Conservation (phyloP, 176 grass and related monocot species). For the Avena eriantha region DNA sequence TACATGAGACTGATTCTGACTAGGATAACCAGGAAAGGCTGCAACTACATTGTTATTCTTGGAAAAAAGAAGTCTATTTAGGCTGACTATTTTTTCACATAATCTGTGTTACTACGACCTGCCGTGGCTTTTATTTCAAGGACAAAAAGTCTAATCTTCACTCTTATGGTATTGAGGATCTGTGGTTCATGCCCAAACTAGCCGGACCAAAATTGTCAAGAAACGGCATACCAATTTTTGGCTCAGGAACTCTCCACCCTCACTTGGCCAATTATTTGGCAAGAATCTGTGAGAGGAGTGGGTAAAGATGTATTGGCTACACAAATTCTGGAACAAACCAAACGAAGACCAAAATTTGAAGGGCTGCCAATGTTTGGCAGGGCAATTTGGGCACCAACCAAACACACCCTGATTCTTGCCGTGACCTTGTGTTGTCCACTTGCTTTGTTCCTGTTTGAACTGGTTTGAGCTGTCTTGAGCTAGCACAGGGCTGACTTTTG, state of each 20-base stretch:
- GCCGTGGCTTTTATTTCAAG: background rate
- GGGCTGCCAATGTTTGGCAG: no score
- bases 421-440: background rate
- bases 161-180: background rate
- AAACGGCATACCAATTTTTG: no score
- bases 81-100: conserved; percentile 14
- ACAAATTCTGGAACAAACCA: no score
- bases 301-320: no score
- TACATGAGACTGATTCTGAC: background rate
- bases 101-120: conserved; percentile 26
- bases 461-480: conserved; percentile 25
- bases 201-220: no score
- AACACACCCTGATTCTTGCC: background rate
- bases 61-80: background rate
- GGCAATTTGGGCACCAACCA: no score
- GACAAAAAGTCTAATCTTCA: background rate
- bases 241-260: no score
- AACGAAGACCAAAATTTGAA: no score
- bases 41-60: conserved; percentile 22
- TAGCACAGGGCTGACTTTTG: background rate
- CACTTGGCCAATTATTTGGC: no score
- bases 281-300: no score
- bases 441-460: conserved; percentile 22
- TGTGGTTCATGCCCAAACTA: no score
- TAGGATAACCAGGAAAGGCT: conserved; percentile 2